Percentiles rank a stretch among this genome's conserved stretches.
Conservation (phyloP, 78 protist species). For the Chrysochromulina tobinii region DNA sequence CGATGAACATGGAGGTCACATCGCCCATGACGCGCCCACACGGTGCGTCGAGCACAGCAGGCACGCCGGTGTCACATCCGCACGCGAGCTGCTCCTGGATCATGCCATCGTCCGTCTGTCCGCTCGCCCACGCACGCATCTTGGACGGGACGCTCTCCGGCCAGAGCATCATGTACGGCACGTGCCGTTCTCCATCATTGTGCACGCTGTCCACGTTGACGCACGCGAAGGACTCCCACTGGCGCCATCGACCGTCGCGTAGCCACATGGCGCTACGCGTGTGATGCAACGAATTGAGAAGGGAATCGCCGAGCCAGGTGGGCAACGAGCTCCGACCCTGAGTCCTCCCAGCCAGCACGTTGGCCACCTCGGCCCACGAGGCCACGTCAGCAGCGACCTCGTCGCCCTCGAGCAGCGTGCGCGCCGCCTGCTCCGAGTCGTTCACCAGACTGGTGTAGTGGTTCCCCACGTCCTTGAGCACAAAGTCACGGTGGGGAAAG, state of each 20-base stretch:
- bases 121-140: slow-evolving; percentile 2
- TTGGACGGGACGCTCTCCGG: background rate
- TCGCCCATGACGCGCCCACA: background rate
- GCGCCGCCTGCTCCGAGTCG: background rate
- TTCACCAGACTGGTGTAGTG: background rate
- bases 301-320: background rate
- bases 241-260: background rate
- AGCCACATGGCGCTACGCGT: background rate
- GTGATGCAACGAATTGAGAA: background rate
- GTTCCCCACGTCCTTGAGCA: background rate
- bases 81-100: slow-evolving; percentile 18
- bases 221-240: background rate
- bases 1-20: background rate
- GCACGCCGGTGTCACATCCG: background rate
- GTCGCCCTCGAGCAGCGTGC: background rate
- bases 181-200: background rate
- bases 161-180: slow-evolving; percentile 1
- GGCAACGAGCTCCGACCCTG: background rate
- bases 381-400: background rate
- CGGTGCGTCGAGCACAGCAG: background rate
- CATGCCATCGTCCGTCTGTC: background rate
- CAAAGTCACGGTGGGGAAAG: background rate
- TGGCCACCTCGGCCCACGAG: background rate
- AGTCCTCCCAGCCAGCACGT: background rate
- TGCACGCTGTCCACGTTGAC: background rate